Conservation (phyloP, 1,139 yeast species). For the Geotrichum klebahnii region DNA sequence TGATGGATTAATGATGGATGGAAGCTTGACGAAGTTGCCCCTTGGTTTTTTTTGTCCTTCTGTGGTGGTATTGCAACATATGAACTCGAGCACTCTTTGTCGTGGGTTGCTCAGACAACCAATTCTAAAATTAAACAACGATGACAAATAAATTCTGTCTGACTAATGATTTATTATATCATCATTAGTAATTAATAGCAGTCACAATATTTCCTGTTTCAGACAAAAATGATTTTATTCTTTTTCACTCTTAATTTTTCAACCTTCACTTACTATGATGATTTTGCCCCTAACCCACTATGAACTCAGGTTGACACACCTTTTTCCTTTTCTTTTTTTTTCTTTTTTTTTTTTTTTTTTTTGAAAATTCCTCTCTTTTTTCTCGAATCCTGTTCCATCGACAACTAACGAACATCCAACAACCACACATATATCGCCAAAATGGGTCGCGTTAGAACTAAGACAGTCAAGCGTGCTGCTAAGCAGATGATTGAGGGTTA, state of each 20-base stretch:
- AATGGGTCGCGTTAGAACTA: constrained; percentile 52
- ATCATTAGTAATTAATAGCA: too few species aligned
- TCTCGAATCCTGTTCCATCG: constrained; percentile 6
- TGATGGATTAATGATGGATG: too few species aligned
- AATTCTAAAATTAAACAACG: too few species aligned
- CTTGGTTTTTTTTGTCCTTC: too few species aligned
- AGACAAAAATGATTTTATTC: not conserved
- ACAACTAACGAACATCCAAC: not conserved
- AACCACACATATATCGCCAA: constrained; percentile 18
- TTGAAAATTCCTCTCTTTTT: constrained; percentile 11
- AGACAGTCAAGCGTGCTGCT: constrained; percentile 99
- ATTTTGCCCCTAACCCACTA: not conserved
- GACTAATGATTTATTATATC: too few species aligned
- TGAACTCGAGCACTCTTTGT: too few species aligned
- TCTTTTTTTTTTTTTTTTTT: constrained; percentile 5
- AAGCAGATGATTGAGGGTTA: constrained; percentile 99
- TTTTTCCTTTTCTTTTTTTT: not conserved
- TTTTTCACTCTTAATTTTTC: not conserved
- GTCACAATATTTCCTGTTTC: not conserved
- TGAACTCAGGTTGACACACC: not conserved
- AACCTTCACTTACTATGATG: not conserved
- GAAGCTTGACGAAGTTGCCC: too few species aligned
- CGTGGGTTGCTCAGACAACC: too few species aligned
- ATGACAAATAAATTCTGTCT: too few species aligned
- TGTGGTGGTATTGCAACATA: too few species aligned